These are phyloP conservation scores for Lentithecium fluviatile DNA, from an alignment of 495 filamentous ascomycete genomes.

Conservation along the genomic window DNA sequence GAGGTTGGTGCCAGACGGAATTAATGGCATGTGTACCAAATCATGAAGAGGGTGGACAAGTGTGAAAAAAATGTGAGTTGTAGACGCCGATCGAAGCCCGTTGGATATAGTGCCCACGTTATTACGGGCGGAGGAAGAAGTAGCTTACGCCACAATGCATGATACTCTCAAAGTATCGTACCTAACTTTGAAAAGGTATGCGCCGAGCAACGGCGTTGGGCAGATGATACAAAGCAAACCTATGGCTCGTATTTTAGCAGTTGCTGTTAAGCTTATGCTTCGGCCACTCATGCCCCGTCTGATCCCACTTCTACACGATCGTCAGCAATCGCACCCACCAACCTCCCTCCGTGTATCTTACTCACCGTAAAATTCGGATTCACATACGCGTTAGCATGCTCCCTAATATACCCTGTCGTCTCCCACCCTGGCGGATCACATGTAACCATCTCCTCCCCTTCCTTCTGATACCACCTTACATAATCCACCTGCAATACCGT, in stretches of 20 bases:
- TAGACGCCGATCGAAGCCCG: too few species aligned
- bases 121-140: too few species aligned
- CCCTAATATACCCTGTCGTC: slow-evolving; percentile 67
- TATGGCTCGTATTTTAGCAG: slow-evolving; percentile 5
- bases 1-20: too few species aligned
- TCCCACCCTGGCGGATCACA: slow-evolving; percentile 71
- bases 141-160: too few species aligned
- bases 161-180: too few species aligned
- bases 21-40: too few species aligned
- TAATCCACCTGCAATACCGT: slow-evolving; percentile 73
- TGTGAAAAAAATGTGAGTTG: too few species aligned
- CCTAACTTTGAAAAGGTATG: too few species aligned
- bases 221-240: too few species aligned
- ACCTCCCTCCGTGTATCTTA: neutral
- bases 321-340: neutral
- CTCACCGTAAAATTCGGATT: slow-evolving; percentile 63
- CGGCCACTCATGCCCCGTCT: slow-evolving; percentile 43
- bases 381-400: slow-evolving; percentile 61
- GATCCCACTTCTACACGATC: slow-evolving; percentile 37
- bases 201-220: too few species aligned
- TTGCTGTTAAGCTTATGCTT: slow-evolving; percentile 39
- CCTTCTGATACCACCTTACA: slow-evolving; percentile 70
- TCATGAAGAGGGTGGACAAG: too few species aligned
- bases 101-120: too few species aligned
- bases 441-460: slow-evolving; percentile 57